A percentile compares a stretch with the other conserved stretches of the same genome.
Conservation (phyloP, 1,284 basidiomycete species). For the Ganoderma sp. region DNA sequence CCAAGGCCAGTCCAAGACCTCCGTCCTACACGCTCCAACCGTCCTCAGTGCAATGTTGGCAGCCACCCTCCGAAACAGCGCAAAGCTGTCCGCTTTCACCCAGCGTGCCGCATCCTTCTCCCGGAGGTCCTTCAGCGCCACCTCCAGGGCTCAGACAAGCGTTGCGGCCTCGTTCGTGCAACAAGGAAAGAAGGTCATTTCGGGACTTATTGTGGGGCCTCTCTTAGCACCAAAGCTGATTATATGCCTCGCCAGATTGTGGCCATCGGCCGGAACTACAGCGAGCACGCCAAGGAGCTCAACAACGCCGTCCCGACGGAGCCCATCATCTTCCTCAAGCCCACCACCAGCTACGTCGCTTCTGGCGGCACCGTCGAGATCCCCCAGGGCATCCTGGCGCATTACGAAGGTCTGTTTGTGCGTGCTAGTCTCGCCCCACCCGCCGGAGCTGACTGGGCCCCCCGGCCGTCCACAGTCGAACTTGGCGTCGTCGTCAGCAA, state of each 20-base stretch:
- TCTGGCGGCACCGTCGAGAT: constrained; percentile 85
- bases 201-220: not conserved
- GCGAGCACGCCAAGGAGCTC: constrained; percentile 90
- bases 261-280: constrained; percentile 87
- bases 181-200: constrained; percentile 53
- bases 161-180: constrained; percentile 52
- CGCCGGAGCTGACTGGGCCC: not conserved
- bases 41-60: constrained; percentile 19
- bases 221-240: not conserved
- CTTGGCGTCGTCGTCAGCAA: constrained; percentile 96
- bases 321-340: constrained; percentile 99
- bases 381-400: constrained; percentile 82
- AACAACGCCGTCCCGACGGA: constrained; percentile 91
- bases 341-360: constrained; percentile 88
- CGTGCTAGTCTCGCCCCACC: not conserved
- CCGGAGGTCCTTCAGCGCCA: constrained; percentile 29
- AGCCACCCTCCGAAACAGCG: constrained; percentile 12
- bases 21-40: too few species aligned
- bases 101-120: not conserved
- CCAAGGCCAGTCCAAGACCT: not conserved
- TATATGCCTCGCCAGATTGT: constrained; percentile 65
- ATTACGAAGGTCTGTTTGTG: constrained; percentile 82
- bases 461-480: constrained; percentile 68
- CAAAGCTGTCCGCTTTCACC: constrained; percentile 6
- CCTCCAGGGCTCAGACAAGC: constrained; percentile 29